A percentile compares a stretch with the other conserved stretches of the same genome.
phyloP scores from a whole-genome alignment of 140 eudicot species.

The Cichorium intybus region DNA sequence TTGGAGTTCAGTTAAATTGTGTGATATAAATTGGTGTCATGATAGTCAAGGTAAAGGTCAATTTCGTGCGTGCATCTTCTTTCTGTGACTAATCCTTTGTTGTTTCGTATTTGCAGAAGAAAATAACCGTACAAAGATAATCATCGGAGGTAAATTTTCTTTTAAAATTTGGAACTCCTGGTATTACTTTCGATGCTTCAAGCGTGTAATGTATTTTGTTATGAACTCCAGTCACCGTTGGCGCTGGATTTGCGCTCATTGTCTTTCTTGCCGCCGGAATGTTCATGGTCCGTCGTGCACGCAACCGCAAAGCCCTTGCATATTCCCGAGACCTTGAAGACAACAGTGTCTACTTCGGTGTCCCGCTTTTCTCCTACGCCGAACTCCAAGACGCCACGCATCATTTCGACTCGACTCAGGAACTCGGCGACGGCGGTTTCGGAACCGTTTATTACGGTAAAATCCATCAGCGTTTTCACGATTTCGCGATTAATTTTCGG shows the following conservation, averaged over 20 bases:
- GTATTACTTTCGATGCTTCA: neutral
- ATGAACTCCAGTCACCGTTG: conserved; percentile 25
- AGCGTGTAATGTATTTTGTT: neutral
- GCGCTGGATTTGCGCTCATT: conserved; percentile 24
- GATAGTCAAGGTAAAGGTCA: neutral
- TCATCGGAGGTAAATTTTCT: conserved; percentile 27
- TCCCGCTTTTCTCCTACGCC: conserved; percentile 59
- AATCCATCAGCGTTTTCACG: neutral
- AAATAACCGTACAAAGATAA: neutral
- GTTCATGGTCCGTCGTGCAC: conserved; percentile 18
- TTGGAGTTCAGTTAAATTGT: neutral
- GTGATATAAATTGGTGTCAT: neutral
- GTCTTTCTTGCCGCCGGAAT: conserved; percentile 4
- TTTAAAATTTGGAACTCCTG: neutral
- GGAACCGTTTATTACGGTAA: conserved; percentile 79
- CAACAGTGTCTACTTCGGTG: conserved; percentile 47
- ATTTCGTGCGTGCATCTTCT: neutral
- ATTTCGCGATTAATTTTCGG: neutral
- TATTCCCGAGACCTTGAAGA: conserved; percentile 54
- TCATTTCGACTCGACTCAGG: conserved; percentile 51
- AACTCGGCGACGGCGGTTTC: conserved; percentile 82
- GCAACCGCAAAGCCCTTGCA: conserved; percentile 18
- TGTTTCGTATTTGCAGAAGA: conserved; percentile 15
- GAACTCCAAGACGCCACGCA: conserved; percentile 75
- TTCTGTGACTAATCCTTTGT: neutral